Base-by-base conservation (phyloP, 192 early-diverging fungal genomes). In the Fimicolochytrium jonesii region DNA sequence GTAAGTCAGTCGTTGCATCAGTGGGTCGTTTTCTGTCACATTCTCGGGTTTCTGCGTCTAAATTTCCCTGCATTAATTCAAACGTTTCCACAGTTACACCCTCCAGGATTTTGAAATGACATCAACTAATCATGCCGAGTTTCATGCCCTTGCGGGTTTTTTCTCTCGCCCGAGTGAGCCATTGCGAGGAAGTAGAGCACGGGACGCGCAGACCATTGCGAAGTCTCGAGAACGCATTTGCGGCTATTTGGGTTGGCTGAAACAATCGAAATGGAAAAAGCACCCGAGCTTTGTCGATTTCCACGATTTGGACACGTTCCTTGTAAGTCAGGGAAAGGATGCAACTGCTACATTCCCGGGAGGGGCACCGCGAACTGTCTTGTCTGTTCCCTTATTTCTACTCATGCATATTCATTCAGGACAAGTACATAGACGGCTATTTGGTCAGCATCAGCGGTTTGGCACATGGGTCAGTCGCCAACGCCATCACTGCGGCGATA, bases 241-340 rank as follows among this genome's bases (percentile, higher is more conserved):
- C 3, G 54, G 54, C 15, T 56, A 56, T 56, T 2, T 56, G 33
- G 54, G 33, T 0, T 56, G 54, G 54, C 54, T 56, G 30, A 56
- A 56, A 23, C 1, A 56, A 23, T n/a, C 15, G 0, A 23, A 23
- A 3, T n/a, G 54, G 33, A 36, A 41, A 41, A 56, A 56, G 33
- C 17, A 30, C 1, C 54, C 54, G 1, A n/a, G 31, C 33, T 56
- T 55, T 26, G 32, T 37, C 20, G 53, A 55, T 34, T 55, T 55
- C 33, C 6, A 55, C 11, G 53, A 55, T 55, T 13, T 35, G 32
- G 53, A 55, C 53, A 10, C 22, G 29, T 55, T 55, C 23, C 54
- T 56, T 1, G 3, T 56, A 36, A 56, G 54, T 37, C n/a, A n/a
- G 11, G 23, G 15, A 56, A 13, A 15, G 15, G n/a, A n/a, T 2